phyloP scores from a whole-genome alignment of 2,329 filamentous ascomycete genomes.

The Botrytis fragariae region DNA sequence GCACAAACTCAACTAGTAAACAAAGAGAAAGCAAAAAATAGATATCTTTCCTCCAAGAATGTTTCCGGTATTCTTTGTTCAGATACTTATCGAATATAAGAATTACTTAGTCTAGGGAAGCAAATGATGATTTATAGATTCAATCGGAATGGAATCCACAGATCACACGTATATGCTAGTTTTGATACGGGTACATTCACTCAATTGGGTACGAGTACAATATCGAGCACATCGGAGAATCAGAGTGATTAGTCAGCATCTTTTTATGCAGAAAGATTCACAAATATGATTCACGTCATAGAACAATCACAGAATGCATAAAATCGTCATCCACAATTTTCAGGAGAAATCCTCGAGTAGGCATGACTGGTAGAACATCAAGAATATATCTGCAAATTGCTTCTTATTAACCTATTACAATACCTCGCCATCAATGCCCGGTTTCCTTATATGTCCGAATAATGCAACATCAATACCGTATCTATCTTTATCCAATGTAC shows the following conservation, averaged over 20 bases:
- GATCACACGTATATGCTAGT: neutral
- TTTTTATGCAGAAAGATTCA: neutral
- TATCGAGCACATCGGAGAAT: no score
- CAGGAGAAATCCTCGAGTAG: neutral
- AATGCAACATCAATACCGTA: neutral
- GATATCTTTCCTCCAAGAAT: neutral
- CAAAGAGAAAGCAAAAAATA: neutral
- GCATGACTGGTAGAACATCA: neutral
- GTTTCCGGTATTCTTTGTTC: neutral
- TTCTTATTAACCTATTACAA: neutral
- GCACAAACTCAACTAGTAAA: neutral
- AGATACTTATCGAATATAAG: neutral
- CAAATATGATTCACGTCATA: neutral
- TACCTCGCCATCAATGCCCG: neutral
- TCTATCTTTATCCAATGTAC: neutral
- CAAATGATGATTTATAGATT: neutral
- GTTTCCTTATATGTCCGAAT: neutral
- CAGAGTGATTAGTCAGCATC: neutral
- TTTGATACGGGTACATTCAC: neutral
- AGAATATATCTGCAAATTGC: neutral
- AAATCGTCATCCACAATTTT: neutral
- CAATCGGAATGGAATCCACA: neutral
- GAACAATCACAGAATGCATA: neutral
- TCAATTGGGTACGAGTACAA: neutral
- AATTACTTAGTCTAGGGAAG: neutral